phyloP scores from a whole-genome alignment of 345 rosid species.

The Linum lewisii region DNA sequence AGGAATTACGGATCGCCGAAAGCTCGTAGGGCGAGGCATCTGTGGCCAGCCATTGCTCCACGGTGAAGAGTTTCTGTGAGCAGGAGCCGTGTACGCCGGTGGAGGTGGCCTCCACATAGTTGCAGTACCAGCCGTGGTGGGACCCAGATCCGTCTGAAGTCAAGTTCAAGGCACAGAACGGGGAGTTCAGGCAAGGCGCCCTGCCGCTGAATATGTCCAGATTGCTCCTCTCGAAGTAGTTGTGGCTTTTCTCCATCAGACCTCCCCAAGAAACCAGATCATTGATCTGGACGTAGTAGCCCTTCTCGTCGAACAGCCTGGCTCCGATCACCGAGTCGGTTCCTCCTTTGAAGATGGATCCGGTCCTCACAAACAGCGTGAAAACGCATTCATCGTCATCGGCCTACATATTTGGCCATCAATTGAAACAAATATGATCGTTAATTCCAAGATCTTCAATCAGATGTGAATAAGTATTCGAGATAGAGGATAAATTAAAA shows the following conservation, averaged over 20 bases:
- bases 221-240: no score
- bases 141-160: conserved; percentile 69
- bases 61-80: conserved; percentile 38
- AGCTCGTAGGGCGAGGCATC: conserved; percentile 60
- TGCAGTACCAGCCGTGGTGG: conserved; percentile 80
- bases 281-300: conserved; percentile 29
- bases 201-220: no score
- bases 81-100: conserved; percentile 55
- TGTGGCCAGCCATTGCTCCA: conserved; percentile 87
- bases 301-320: conserved; percentile 36
- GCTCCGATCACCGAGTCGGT: conserved; percentile 64
- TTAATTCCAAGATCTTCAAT: neutral
- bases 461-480: neutral
- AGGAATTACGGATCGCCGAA: conserved; percentile 40
- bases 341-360: conserved; percentile 79
- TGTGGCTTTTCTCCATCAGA: no score
- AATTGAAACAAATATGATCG: neutral
- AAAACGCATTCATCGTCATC: conserved; percentile 52
- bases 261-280: no score
- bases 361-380: no score
- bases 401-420: conserved; percentile 23
- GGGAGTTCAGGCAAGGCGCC: conserved; percentile 41
- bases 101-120: conserved; percentile 68
- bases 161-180: conserved; percentile 60
- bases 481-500: no score